Percentiles rank a stretch among this genome's conserved stretches.
These are phyloP conservation scores for Fusarium brachygibbosum DNA, from an alignment of 2,329 filamentous ascomycete genomes.

Conservation along the genomic window DNA sequence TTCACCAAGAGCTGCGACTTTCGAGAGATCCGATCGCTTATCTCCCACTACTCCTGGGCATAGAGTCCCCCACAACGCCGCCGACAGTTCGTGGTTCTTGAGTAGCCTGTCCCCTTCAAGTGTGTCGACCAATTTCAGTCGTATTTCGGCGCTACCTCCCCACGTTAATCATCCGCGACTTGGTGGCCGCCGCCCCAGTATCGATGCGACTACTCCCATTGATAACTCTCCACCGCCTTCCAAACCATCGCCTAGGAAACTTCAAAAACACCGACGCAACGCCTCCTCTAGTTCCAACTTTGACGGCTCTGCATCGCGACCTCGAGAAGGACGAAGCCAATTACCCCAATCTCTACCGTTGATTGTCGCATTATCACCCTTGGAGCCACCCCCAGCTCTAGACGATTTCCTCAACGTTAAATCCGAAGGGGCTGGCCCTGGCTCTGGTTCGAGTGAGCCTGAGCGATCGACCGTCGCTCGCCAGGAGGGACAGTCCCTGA, in stretches of 20 bases:
- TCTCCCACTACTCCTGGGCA: conserved; percentile 32
- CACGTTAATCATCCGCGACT: conserved; percentile 53
- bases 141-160: conserved; percentile 54
- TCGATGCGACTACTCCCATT: conserved; percentile 57
- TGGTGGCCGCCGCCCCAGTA: conserved; percentile 60
- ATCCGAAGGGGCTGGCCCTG: conserved; percentile 49
- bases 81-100: conserved; percentile 62
- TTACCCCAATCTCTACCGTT: conserved; percentile 44
- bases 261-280: conserved; percentile 56
- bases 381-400: conserved; percentile 42
- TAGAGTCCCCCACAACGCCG: conserved; percentile 51
- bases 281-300: conserved; percentile 40
- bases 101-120: conserved; percentile 69
- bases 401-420: conserved; percentile 41
- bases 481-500: conserved; percentile 50
- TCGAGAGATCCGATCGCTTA: conserved; percentile 38
- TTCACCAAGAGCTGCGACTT: conserved; percentile 37
- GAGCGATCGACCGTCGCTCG: conserved; percentile 42
- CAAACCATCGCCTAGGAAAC: conserved; percentile 53
- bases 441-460: conserved; percentile 46
- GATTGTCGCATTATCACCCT: conserved; percentile 45
- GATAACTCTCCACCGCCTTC: conserved; percentile 51
- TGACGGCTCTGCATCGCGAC: conserved; percentile 22
- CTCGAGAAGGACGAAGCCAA: conserved; percentile 30
- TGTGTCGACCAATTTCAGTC: conserved; percentile 57